phyloP scores from a whole-genome alignment of 2,329 filamentous ascomycete genomes.

The Ustilaginoidea virens region DNA sequence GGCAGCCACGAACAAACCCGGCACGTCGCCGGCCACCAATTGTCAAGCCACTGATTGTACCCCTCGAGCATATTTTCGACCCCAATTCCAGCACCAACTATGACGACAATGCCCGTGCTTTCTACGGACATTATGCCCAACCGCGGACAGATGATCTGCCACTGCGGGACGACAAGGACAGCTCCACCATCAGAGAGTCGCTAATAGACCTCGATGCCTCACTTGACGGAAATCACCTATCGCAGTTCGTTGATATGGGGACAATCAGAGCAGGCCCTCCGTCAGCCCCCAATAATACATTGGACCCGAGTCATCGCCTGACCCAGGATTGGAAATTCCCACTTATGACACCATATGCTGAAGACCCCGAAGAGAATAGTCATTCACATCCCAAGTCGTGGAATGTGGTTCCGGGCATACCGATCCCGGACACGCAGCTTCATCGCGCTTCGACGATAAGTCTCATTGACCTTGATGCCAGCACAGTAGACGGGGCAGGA shows the following conservation, averaged over 20 bases:
- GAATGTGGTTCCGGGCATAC: constrained; percentile 8
- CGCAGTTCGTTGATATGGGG: constrained; percentile 43
- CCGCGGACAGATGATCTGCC: constrained; percentile 37
- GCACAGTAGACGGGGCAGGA: constrained; percentile 31
- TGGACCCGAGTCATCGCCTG: constrained; percentile 27
- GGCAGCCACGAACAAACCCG: constrained; percentile 30
- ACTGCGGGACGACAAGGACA: constrained; percentile 36
- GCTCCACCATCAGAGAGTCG: constrained; percentile 39
- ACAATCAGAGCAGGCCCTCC: constrained; percentile 39
- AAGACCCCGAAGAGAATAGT: constrained; percentile 35
- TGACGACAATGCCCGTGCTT: constrained; percentile 45
- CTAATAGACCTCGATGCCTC: constrained; percentile 50
- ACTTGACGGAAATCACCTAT: constrained; percentile 36
- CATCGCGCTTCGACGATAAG: constrained; percentile 27
- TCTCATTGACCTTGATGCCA: constrained; percentile 39
- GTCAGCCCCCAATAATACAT: constrained; percentile 39
- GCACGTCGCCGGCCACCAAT: constrained; percentile 42
- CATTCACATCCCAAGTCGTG: constrained; percentile 29
- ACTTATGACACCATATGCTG: constrained; percentile 30
- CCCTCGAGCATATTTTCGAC: constrained; percentile 49
- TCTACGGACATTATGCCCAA: constrained; percentile 35
- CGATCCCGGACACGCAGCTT: constrained; percentile 9
- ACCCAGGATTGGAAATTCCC: constrained; percentile 45
- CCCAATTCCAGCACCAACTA: constrained; percentile 49
- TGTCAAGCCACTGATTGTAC: constrained; percentile 28